These are phyloP conservation scores for Calonectria naviculata DNA, from an alignment of 2,329 filamentous ascomycete species.

Conservation along the genomic window DNA sequence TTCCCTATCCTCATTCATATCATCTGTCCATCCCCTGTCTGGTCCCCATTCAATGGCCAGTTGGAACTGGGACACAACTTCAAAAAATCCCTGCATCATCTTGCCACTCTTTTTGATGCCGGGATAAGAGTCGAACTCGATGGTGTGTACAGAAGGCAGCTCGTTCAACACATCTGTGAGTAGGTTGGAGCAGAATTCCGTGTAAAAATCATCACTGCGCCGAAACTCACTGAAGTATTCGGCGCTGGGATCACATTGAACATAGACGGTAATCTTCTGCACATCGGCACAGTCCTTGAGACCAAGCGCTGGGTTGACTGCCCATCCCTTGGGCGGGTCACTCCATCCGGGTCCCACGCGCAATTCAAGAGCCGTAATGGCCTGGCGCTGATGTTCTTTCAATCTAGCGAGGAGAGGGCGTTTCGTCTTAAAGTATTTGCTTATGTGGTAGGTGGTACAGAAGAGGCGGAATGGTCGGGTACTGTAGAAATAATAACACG, in stretches of 20 bases:
- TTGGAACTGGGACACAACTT: slow-evolving; percentile 59
- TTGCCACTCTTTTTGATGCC: slow-evolving; percentile 73
- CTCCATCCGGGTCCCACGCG: slow-evolving; percentile 80
- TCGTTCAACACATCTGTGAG: slow-evolving; percentile 66
- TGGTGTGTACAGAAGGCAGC: slow-evolving; percentile 64
- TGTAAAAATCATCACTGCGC: slow-evolving; percentile 75
- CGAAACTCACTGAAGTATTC: slow-evolving; percentile 76
- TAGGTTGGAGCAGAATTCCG: slow-evolving; percentile 70
- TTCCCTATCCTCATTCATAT: slow-evolving; percentile 49
- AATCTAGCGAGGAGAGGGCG: slow-evolving; percentile 76
- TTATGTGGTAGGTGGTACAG: slow-evolving; percentile 61
- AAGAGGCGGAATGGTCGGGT: slow-evolving; percentile 73
- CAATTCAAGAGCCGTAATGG: slow-evolving; percentile 74
- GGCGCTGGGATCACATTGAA: slow-evolving; percentile 79
- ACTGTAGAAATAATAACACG: slow-evolving; percentile 74
- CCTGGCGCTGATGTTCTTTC: slow-evolving; percentile 67
- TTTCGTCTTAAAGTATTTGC: slow-evolving; percentile 78
- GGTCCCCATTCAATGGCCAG: slow-evolving; percentile 75
- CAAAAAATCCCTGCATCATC: slow-evolving; percentile 71
- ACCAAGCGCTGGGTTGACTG: slow-evolving; percentile 72
- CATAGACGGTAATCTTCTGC: slow-evolving; percentile 71
- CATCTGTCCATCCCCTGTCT: slow-evolving; percentile 72
- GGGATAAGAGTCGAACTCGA: slow-evolving; percentile 78
- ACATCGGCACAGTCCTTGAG: slow-evolving; percentile 71
- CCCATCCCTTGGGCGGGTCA: slow-evolving; percentile 76